These are phyloP conservation scores for Aphanomyces euteiches DNA, from an alignment of 352 stramenopile species.

Conservation along the genomic window DNA sequence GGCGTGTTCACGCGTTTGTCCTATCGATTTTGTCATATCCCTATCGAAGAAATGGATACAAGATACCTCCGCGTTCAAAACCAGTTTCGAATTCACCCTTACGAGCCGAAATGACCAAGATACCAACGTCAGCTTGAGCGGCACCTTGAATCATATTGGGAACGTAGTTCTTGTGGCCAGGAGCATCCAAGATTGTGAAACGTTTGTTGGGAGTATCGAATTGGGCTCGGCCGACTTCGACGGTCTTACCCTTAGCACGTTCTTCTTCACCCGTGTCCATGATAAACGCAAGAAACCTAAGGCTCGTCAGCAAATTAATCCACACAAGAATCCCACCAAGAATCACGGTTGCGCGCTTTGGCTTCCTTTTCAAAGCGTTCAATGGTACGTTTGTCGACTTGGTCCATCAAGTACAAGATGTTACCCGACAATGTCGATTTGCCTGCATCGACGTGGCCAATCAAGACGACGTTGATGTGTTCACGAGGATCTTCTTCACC, in stretches of 20 bases:
- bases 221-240: slow-evolving; percentile 91
- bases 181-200: slow-evolving; percentile 98
- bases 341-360: slow-evolving; percentile 86
- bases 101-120: slow-evolving; percentile 94
- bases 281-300: slow-evolving; percentile 97
- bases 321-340: slow-evolving; percentile 35
- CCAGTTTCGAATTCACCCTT: slow-evolving; percentile 99
- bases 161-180: slow-evolving; percentile 99
- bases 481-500: slow-evolving; percentile 93
- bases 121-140: slow-evolving; percentile 95
- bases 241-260: slow-evolving; percentile 89
- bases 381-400: slow-evolving; percentile 99
- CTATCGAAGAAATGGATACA: background rate
- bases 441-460: slow-evolving; percentile 98
- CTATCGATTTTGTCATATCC: background rate
- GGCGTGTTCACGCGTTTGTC: slow-evolving; percentile 98
- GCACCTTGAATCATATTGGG: slow-evolving; percentile 98
- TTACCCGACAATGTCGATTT: slow-evolving; percentile 98
- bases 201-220: slow-evolving; percentile 95
- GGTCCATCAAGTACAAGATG: slow-evolving; percentile 98
- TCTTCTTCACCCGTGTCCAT: slow-evolving; percentile 99
- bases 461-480: slow-evolving; percentile 99
- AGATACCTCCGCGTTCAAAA: slow-evolving; percentile 91
- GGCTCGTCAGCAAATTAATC: background rate
- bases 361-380: slow-evolving; percentile 98